Evolutionary conservation across 2,329 filamentous ascomycete genomes (phyloP), one percentile per base, ranked within the genome.

Genomic region (Ceratocystis smalleyi): DNA sequence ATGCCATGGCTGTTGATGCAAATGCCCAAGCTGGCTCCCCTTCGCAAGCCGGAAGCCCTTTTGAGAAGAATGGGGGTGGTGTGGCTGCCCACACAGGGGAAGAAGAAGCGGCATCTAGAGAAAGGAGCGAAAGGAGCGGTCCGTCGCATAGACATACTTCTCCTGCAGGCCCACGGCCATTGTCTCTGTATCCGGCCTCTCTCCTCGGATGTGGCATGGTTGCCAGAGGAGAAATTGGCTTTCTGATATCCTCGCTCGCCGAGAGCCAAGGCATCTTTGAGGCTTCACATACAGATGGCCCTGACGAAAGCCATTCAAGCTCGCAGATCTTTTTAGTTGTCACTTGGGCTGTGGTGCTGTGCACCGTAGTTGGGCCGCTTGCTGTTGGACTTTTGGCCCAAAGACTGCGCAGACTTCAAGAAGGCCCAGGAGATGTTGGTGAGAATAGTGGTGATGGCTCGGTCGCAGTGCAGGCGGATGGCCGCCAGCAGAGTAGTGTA

Each of bases 151-250:
- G 17, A 2, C 51, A 55, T 12, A 55, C 51, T 3, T 55, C 51
- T 55, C 51, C 51, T 32, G 51, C 51, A 1, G 51, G 51, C 3
- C 51, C 12, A 27, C 68, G 47, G 59, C 81, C 83, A 0, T 72
- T 79, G 2, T 89, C 86, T 0, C 74, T 88, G 0, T 86, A 89
- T 67, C 86, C 87, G 0, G 79, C 83, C 0, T 77, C 80, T 0
- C 83, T 91, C 2, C 74, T 91, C 0, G 84, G 84, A 0, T 76
- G 80, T 19, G 79, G 77, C 2, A 92, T 92, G 88, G 81, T 87
- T 0, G 83, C 88, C 0, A 78, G 88, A n/a, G 88, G 57, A 7
- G 57, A 94, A 71, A 89, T 92, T 43, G 87, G 88, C 0, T 90
- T 90, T 67, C 72, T 92, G 54, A 89, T 94, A 67, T 84, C 85